Conservation (phyloP, 441 rosid species). For the Metrosideros polymorpha region DNA sequence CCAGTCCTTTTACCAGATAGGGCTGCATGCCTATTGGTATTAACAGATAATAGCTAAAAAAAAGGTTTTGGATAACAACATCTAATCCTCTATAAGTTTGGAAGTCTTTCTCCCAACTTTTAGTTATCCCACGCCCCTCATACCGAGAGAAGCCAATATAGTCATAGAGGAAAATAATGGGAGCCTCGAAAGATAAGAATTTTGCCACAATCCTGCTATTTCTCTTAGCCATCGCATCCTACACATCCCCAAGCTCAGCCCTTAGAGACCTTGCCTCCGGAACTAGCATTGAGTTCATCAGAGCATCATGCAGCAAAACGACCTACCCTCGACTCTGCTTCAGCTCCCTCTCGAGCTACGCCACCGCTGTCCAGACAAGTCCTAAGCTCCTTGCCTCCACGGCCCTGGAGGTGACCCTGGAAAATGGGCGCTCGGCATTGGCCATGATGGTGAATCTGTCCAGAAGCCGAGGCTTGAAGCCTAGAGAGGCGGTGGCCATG, state of each 20-base stretch:
- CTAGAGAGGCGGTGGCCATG: conserved; percentile 22
- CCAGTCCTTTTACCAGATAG: no score
- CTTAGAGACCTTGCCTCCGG: background rate
- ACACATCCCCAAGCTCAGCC: background rate
- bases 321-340: conserved; percentile 57
- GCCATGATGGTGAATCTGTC: background rate
- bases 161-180: no score
- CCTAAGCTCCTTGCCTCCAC: conserved; percentile 56
- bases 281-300: conserved; percentile 44
- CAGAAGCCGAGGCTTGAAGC: conserved; percentile 15
- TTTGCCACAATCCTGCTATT: background rate
- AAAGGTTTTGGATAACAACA: no score
- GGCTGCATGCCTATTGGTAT: no score
- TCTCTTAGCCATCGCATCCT: background rate
- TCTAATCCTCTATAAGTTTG: no score
- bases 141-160: no score
- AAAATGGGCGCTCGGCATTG: background rate
- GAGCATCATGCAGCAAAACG: conserved; percentile 47
- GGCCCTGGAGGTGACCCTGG: conserved; percentile 30
- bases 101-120: no score
- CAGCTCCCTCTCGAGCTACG: conserved; percentile 40
- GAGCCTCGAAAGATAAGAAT: no score
- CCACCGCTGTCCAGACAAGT: conserved; percentile 49
- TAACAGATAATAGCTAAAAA: no score
- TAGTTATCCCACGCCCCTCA: no score